These are phyloP conservation scores for Suhomyces chickasaworum DNA, from an alignment of 1,139 yeast genomes.

Conservation along the genomic window DNA sequence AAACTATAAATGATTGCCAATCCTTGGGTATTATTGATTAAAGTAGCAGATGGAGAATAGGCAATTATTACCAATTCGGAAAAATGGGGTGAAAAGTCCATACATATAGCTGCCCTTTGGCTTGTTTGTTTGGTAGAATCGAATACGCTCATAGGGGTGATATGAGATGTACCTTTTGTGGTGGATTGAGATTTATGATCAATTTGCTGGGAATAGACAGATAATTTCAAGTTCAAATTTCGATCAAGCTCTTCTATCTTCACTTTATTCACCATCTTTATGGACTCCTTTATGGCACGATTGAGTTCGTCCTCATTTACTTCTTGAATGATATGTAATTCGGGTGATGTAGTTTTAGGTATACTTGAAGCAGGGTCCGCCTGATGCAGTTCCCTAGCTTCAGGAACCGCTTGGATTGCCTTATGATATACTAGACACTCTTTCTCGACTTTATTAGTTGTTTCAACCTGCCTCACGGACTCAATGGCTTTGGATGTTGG, in stretches of 20 bases:
- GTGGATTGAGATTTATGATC: slow-evolving; percentile 11
- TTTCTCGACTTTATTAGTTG: slow-evolving; percentile 11
- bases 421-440: slow-evolving; percentile 33
- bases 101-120: slow-evolving; percentile 29
- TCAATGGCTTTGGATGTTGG: not conserved
- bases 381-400: not conserved
- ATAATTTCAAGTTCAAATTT: slow-evolving; percentile 14
- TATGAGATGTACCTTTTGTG: slow-evolving; percentile 3
- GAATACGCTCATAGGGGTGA: slow-evolving; percentile 2
- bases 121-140: slow-evolving; percentile 4
- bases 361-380: not conserved
- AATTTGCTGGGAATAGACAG: slow-evolving; percentile 17
- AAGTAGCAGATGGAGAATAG: slow-evolving; percentile 18
- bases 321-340: not conserved
- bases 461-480: not conserved
- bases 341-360: not conserved
- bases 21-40: slow-evolving; percentile 24
- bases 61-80: slow-evolving; percentile 46
- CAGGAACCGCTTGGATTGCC: slow-evolving; percentile 29
- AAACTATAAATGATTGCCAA: slow-evolving; percentile 38
- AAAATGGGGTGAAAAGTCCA: slow-evolving; percentile 44
- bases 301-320: slow-evolving; percentile 17
- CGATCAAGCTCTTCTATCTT: slow-evolving; percentile 16
- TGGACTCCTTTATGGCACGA: slow-evolving; percentile 20
- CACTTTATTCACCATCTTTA: slow-evolving; percentile 21